Evolutionary conservation across 176 grass and related monocot genomes (phyloP).

Genomic region (Ensete ventricosum): DNA sequence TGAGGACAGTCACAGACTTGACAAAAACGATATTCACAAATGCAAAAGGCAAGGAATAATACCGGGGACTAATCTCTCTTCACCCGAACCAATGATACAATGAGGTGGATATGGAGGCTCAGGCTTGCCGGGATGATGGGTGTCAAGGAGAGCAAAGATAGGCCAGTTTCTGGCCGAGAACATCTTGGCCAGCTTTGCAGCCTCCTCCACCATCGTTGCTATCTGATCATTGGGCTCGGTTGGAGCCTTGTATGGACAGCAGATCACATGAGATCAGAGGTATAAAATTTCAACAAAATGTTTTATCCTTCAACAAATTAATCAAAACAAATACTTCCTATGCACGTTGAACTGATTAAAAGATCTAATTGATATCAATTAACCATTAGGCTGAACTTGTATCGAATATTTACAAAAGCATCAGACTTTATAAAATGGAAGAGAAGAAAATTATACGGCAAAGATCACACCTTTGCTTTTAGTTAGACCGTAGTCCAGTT

Average conservation of each 20-base stretch:
- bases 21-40: background rate
- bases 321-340: background rate
- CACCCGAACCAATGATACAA: conserved; percentile 75
- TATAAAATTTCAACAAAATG: background rate
- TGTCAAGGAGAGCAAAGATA: conserved; percentile 74
- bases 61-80: conserved; percentile 92
- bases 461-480: no score
- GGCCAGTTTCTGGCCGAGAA: conserved; percentile 72
- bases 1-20: background rate
- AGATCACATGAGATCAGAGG: background rate
- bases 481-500: no score
- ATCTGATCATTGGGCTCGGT: conserved; percentile 69
- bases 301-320: background rate
- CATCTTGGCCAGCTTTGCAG: conserved; percentile 49
- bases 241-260: conserved; percentile 46
- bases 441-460: no score
- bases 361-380: no score
- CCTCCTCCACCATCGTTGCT: conserved; percentile 71
- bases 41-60: background rate
- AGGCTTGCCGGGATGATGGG: conserved; percentile 63
- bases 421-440: no score
- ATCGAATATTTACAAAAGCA: no score
- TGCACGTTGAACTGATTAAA: no score
- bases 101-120: conserved; percentile 82
- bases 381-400: no score